Conservation (phyloP, 345 rosid genomes). For the Eucalyptus brandiana region DNA sequence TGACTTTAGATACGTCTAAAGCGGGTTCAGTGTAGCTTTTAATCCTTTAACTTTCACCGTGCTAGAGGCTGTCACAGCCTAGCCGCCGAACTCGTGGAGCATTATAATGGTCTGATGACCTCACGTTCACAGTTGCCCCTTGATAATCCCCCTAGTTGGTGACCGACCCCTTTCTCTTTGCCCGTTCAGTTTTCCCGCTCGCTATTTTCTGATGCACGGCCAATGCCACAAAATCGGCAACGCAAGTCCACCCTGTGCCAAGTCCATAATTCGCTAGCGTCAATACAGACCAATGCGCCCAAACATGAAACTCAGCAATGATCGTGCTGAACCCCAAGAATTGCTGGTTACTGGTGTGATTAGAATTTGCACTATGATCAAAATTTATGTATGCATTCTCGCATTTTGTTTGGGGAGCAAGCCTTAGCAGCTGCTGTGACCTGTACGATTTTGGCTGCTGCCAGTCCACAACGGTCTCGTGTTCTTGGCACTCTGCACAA, state of each 20-base stretch:
- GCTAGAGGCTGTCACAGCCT: neutral
- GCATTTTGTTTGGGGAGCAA: constrained; percentile 22
- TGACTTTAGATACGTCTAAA: neutral
- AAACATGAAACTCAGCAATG: neutral
- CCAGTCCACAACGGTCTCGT: constrained; percentile 91
- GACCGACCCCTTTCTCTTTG: neutral
- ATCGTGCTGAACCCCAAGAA: neutral
- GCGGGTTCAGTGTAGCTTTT: neutral
- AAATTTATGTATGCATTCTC: neutral
- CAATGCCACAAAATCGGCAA: neutral
- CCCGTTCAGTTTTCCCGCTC: neutral
- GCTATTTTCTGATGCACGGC: neutral
- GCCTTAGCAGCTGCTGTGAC: constrained; percentile 93
- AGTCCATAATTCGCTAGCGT: neutral
- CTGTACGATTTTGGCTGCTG: constrained; percentile 92
- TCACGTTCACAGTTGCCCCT: neutral
- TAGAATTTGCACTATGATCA: neutral
- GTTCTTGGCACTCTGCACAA: constrained; percentile 86
- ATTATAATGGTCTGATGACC: neutral
- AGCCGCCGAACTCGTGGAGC: neutral
- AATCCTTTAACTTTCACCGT: neutral
- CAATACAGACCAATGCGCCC: neutral
- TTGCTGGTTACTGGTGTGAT: neutral
- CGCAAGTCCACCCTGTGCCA: neutral
- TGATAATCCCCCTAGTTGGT: neutral